These are phyloP conservation scores for Calocera cornea DNA, from an alignment of 768 basidiomycete genomes.

Conservation along the genomic window DNA sequence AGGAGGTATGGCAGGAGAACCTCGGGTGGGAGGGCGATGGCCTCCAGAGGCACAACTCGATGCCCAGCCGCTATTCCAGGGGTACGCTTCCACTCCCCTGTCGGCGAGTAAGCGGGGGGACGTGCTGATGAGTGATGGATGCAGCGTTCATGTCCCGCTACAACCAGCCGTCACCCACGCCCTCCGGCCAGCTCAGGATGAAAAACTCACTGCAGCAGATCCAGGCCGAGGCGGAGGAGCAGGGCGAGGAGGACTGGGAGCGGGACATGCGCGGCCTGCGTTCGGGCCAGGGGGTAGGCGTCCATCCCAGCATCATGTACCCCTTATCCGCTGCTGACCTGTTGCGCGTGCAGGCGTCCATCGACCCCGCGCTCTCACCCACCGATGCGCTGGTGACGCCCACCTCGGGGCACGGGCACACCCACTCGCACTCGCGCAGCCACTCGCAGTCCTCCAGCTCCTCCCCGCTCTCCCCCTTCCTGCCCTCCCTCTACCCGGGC, in stretches of 20 bases:
- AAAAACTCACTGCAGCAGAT: constrained; percentile 1
- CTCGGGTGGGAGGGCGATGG: constrained; percentile 1
- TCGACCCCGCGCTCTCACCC: background rate
- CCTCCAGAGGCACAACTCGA: background rate
- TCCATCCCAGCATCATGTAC: background rate
- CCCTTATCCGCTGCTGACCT: background rate
- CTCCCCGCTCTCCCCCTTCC: background rate
- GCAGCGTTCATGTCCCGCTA: background rate
- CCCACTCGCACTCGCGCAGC: background rate
- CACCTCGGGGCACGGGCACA: background rate
- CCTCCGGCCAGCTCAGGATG: background rate
- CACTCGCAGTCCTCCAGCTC: background rate
- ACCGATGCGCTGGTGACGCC: background rate
- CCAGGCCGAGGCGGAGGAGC: constrained; percentile 1
- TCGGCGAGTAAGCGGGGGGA: background rate
- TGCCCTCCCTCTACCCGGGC: background rate
- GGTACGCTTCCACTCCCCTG: background rate
- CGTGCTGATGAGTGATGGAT: background rate
- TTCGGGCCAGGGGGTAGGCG: background rate
- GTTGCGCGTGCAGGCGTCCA: background rate
- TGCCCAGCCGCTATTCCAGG: background rate
- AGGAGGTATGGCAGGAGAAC: constrained; percentile 2
- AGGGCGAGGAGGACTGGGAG: constrained; percentile 2
- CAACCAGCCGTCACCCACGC: background rate
- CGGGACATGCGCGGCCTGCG: background rate